Evolutionary conservation across 2,329 filamentous ascomycete genomes (phyloP).

Genomic region (Xylariaceae sp.): DNA sequence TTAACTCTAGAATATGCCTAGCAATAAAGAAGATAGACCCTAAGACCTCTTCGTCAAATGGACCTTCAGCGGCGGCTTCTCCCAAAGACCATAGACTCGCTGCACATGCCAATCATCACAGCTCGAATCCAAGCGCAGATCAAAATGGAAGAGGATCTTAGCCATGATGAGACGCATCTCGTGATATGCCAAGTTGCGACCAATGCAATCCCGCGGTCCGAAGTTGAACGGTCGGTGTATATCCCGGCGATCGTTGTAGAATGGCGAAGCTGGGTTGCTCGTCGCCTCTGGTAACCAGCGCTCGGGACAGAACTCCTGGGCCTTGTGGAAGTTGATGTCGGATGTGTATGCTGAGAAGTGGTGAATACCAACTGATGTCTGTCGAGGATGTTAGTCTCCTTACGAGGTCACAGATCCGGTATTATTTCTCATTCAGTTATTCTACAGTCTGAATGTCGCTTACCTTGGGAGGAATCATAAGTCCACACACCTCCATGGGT

Average conservation of each 20-base stretch:
- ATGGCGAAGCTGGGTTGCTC: conserved; percentile 10
- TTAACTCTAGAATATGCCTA: no score
- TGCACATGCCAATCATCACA: conserved; percentile 23
- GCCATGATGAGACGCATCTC: conserved; percentile 29
- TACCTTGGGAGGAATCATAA: conserved; percentile 16
- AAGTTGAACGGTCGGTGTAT: conserved; percentile 23
- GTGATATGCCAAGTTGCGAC: conserved; percentile 23
- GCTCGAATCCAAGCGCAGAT: conserved; percentile 19
- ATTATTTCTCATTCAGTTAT: background rate
- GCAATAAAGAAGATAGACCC: no score
- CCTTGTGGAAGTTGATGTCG: conserved; percentile 24
- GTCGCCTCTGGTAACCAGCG: conserved; percentile 23
- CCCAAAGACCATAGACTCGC: conserved; percentile 24
- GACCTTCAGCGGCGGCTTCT: conserved; percentile 25
- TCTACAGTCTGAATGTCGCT: background rate
- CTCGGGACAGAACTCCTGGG: conserved; percentile 24
- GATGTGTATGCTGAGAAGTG: conserved; percentile 24
- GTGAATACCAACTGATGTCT: conserved; percentile 23
- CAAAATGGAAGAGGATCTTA: conserved; percentile 25
- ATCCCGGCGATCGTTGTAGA: conserved; percentile 23
- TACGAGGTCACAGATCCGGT: background rate
- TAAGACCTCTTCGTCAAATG: conserved; percentile 1
- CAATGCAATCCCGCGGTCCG: conserved; percentile 23
- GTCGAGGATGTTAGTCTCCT: background rate
- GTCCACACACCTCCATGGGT: conserved; percentile 3